Evolutionary conservation across 2,329 filamentous ascomycete species (phyloP).

Genomic region (Akanthomyces muscarius): DNA sequence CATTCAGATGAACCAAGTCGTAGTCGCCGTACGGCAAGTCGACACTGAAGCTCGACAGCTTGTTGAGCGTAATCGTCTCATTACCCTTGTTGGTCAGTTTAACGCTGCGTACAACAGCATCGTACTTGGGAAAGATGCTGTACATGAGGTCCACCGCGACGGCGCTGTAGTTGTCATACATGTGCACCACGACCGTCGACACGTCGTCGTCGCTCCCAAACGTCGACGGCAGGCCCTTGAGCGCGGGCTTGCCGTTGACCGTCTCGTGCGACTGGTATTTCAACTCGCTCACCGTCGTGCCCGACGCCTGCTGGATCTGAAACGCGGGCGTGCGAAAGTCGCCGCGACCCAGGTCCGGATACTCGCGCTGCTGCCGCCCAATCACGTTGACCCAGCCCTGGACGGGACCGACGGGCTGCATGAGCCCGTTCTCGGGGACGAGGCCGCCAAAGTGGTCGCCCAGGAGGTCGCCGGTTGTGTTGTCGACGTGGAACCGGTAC

Average conservation of each 20-base stretch:
- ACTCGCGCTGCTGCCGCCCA: constrained; percentile 55
- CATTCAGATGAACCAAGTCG: constrained; percentile 58
- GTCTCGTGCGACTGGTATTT: constrained; percentile 56
- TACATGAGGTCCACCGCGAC: constrained; percentile 58
- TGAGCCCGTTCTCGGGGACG: constrained; percentile 44
- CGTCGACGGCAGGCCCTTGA: constrained; percentile 55
- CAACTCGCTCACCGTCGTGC: constrained; percentile 56
- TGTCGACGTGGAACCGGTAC: constrained; percentile 61
- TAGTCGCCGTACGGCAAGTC: constrained; percentile 58
- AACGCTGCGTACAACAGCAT: constrained; percentile 59
- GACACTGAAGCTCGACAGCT: constrained; percentile 57
- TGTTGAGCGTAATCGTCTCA: constrained; percentile 48
- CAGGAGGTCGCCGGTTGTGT: constrained; percentile 50
- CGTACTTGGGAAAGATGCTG: constrained; percentile 58
- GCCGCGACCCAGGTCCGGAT: constrained; percentile 60
- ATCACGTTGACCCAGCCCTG: constrained; percentile 52
- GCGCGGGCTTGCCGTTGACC: constrained; percentile 50
- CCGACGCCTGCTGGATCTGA: constrained; percentile 54
- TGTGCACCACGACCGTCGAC: constrained; percentile 52
- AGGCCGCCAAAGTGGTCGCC: constrained; percentile 59
- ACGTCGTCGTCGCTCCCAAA: constrained; percentile 54
- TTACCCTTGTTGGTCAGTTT: constrained; percentile 57
- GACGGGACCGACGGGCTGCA: constrained; percentile 32
- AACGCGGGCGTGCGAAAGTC: constrained; percentile 61
- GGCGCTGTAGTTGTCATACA: constrained; percentile 56